These are phyloP conservation scores for Epichloe sibirici DNA, from an alignment of 2,329 filamentous ascomycete species.

Conservation along the genomic window DNA sequence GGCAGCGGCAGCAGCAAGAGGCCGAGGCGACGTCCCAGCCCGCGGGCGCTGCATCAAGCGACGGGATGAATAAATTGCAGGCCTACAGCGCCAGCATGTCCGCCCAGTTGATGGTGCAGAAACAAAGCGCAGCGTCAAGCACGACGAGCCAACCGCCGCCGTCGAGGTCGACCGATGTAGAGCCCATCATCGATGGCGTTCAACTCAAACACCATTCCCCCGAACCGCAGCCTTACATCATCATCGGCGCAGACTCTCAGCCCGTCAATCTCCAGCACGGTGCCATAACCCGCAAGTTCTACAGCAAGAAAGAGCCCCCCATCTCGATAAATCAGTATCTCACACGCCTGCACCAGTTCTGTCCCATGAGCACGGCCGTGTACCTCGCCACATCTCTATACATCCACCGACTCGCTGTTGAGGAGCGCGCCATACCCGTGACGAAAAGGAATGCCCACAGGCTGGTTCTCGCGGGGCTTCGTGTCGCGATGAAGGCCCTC, in stretches of 20 bases:
- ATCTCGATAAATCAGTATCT: conserved; percentile 80
- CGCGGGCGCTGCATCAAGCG: not conserved
- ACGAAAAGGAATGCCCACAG: conserved; percentile 79
- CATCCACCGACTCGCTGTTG: conserved; percentile 69
- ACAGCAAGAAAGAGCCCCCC: conserved; percentile 74
- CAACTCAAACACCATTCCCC: conserved; percentile 28
- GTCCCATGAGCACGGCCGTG: conserved; percentile 85
- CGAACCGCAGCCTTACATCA: conserved; percentile 38
- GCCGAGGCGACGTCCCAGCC: conserved; percentile 19
- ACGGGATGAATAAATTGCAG: conserved; percentile 11
- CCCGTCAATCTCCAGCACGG: conserved; percentile 67
- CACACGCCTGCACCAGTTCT: conserved; percentile 75
- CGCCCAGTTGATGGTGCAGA: conserved; percentile 12
- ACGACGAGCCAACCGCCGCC: not conserved
- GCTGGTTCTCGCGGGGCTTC: conserved; percentile 67
- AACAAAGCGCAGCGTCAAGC: conserved; percentile 2
- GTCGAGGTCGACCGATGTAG: conserved; percentile 12
- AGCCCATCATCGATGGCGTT: conserved; percentile 43
- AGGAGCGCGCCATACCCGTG: conserved; percentile 66
- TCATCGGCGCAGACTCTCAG: conserved; percentile 58
- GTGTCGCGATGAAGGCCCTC: conserved; percentile 88
- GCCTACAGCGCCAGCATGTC: conserved; percentile 17
- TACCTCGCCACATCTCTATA: conserved; percentile 84
- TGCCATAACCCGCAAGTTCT: conserved; percentile 84
- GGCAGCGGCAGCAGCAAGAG: conserved; percentile 17